A percentile compares a stretch with the other conserved stretches of the same genome.
phyloP scores from a whole-genome alignment of 176 grass and related monocot species.

The Leersia perrieri region DNA sequence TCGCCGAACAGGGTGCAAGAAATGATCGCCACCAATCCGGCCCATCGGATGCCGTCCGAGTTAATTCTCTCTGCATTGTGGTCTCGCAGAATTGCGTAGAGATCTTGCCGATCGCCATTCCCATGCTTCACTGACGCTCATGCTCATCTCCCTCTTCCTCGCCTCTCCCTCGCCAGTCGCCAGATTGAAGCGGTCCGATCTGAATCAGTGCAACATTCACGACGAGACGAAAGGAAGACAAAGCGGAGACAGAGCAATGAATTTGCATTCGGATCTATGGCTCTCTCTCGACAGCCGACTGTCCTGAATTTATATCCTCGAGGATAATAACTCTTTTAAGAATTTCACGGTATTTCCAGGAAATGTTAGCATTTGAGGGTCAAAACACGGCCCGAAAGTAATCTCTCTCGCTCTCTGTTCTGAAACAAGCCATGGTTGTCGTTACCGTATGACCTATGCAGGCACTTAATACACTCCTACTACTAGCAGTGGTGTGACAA shows the following conservation, averaged over 20 bases:
- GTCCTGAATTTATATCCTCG: too few relatives aligned
- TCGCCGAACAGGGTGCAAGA: not conserved
- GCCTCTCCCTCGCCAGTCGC: too few relatives aligned
- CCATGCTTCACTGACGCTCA: not conserved
- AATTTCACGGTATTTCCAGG: not conserved
- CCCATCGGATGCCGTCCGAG: not conserved
- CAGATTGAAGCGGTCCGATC: constrained; percentile 1
- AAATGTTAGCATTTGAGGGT: too few relatives aligned
- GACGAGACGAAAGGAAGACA: not conserved
- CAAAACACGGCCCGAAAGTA: not conserved
- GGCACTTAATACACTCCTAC: not conserved
- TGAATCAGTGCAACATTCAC: not conserved
- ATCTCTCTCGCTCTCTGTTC: not conserved
- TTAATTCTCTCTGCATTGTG: constrained; percentile 3
- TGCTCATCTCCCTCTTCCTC: too few relatives aligned
- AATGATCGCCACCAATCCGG: not conserved
- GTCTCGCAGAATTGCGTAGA: not conserved
- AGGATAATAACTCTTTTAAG: too few relatives aligned
- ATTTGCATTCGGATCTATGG: too few relatives aligned
- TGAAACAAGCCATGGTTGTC: not conserved
- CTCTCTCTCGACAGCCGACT: too few relatives aligned
- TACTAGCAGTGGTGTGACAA: not conserved
- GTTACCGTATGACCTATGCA: not conserved
- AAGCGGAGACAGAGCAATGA: not conserved
- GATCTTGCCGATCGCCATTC: constrained; percentile 10